These are phyloP conservation scores for Ustilago curta DNA, from an alignment of 1,284 basidiomycete species.

Conservation along the genomic window DNA sequence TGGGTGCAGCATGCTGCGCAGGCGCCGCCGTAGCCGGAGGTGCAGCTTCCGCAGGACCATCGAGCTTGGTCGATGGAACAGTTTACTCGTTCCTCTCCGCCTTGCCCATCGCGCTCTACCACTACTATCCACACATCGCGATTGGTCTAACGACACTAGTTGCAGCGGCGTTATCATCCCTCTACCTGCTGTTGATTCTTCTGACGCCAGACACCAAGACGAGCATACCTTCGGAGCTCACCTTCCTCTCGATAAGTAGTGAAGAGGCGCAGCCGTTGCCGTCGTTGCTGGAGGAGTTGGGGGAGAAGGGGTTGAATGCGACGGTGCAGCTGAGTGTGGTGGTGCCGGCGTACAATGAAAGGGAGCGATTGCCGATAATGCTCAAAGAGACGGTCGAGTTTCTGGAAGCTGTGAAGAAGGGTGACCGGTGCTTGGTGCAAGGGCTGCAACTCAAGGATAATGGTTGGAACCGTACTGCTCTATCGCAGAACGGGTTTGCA, in stretches of 20 bases:
- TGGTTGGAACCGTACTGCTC: not conserved
- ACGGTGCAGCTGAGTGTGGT: slow-evolving; percentile 77
- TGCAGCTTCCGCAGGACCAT: slow-evolving; percentile 13
- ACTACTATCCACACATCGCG: slow-evolving; percentile 41
- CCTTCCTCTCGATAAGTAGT: slow-evolving; percentile 11
- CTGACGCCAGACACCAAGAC: slow-evolving; percentile 29
- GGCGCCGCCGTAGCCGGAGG: slow-evolving; percentile 32
- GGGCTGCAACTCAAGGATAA: slow-evolving; percentile 5
- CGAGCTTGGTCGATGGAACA: slow-evolving; percentile 33
- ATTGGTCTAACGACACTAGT: slow-evolving; percentile 17
- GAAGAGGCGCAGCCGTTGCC: slow-evolving; percentile 21
- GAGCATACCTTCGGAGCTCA: slow-evolving; percentile 24
- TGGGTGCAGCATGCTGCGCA: slow-evolving; percentile 56
- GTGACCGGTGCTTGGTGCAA: slow-evolving; percentile 21
- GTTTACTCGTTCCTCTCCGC: slow-evolving; percentile 34
- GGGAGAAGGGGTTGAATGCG: slow-evolving; percentile 12
- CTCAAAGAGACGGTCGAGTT: slow-evolving; percentile 76
- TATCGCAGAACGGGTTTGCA: not conserved
- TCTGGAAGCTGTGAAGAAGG: slow-evolving; percentile 69
- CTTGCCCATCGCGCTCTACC: slow-evolving; percentile 41
- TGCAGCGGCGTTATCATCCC: slow-evolving; percentile 1
- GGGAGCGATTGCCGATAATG: slow-evolving; percentile 82
- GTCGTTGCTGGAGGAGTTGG: slow-evolving; percentile 12
- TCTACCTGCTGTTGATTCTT: slow-evolving; percentile 30
- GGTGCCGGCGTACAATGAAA: slow-evolving; percentile 92